Evolutionary conservation across 1,139 yeast species (phyloP).

Genomic region (Hyphopichia wangnamkhiaoensis): DNA sequence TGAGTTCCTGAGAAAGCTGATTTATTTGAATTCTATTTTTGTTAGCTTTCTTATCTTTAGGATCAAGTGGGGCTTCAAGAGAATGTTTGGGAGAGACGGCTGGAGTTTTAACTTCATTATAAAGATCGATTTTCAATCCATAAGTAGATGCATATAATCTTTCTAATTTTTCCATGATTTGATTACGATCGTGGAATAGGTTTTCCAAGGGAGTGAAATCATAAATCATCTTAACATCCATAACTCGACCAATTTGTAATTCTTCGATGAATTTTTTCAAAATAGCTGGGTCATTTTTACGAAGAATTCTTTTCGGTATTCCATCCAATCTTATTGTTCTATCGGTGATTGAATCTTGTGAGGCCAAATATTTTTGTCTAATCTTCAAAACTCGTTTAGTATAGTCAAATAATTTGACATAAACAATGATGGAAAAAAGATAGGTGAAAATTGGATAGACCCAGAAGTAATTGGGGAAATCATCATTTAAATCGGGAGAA

Average conservation of each 20-base stretch:
- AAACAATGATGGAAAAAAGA: constrained; percentile 71
- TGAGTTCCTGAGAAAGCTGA: constrained; percentile 22
- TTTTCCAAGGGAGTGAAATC: constrained; percentile 53
- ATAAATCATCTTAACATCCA: constrained; percentile 53
- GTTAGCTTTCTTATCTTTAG: constrained; percentile 5
- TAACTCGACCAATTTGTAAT: constrained; percentile 61
- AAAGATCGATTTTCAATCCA: constrained; percentile 47
- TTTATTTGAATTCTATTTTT: constrained; percentile 13
- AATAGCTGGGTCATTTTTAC: constrained; percentile 37
- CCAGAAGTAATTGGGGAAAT: constrained; percentile 53
- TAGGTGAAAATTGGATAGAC: constrained; percentile 87
- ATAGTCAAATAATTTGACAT: constrained; percentile 61
- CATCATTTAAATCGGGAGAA: constrained; percentile 24
- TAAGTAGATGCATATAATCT: constrained; percentile 44
- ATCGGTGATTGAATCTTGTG: constrained; percentile 89
- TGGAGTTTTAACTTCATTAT: constrained; percentile 28
- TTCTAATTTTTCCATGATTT: constrained; percentile 42
- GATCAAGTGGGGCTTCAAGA: constrained; percentile 2
- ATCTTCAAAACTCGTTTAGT: constrained; percentile 72
- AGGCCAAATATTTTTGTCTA: constrained; percentile 81
- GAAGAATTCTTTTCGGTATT: constrained; percentile 54
- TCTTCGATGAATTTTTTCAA: constrained; percentile 59
- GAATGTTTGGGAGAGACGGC: constrained; percentile 19
- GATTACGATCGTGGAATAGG: constrained; percentile 39
- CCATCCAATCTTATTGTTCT: constrained; percentile 88